Evolutionary conservation across 352 stramenopile species (phyloP), one percentile per base, ranked within the genome.

Genomic region (Globisporangium ultimum): DNA sequence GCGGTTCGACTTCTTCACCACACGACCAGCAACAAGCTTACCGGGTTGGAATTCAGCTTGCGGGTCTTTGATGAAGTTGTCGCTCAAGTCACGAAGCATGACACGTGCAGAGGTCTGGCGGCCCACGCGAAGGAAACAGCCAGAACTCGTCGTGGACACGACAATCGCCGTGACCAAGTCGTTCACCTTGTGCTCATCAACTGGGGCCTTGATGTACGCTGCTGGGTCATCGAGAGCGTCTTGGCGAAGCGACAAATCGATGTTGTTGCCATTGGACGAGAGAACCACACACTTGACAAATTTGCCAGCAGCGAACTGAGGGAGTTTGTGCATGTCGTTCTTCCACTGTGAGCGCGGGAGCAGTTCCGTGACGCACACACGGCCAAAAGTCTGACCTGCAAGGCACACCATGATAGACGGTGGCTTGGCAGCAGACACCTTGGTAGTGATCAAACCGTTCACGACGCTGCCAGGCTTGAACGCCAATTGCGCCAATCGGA

Each of bases 31-130:
- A 6, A 99, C 95, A 17, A 99, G 72, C 61, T 92, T 97, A n/a
- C 95, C 96, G 2, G 82, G 51, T 47, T 90, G 88, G 73, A 98
- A 99, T 50, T 87, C 79, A 4, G 68, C 62, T 55, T 76, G 71
- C 10, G 96, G 95, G 67, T 98, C 78, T 55, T 95, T 95, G 49
- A 99, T 74, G 57, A 98, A 99, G 34, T 95, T 81, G 67, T 98
- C 96, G 63, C 86, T 97, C 11, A 99, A 71, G 72, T 99, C 95
- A 60, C 97, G 97, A 12, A 99, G 74, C 60, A 98, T 88, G 10
- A 97, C 90, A 58, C 95, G 84, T 18, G 88, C 91, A 50, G 90
- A 92, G 13, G 91, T 85, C 32, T 78, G 74, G 48, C 91, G 87
- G 62, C 95, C 85, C 36, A 98, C 62, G 5, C 95, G 91, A 40